Conservation (phyloP, 2,329 filamentous ascomycete genomes). For the Colletotrichum orbiculare region DNA sequence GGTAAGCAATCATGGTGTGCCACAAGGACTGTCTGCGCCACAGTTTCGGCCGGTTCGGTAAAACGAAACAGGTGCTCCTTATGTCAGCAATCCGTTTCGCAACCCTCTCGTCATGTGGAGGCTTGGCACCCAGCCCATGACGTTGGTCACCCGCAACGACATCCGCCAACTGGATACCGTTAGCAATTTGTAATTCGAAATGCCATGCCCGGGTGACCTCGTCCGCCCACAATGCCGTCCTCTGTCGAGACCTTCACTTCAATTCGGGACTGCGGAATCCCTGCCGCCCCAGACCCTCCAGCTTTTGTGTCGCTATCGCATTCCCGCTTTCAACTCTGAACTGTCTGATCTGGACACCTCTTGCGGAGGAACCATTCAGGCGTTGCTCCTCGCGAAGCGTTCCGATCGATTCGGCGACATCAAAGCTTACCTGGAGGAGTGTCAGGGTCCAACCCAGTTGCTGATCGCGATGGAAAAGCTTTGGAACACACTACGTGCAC, state of each 20-base stretch:
- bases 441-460: slow-evolving; percentile 21
- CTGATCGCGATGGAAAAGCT: slow-evolving; percentile 14
- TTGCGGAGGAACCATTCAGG: neutral
- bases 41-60: neutral
- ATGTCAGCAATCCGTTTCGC: slow-evolving; percentile 7
- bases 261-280: slow-evolving; percentile 5
- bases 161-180: slow-evolving; percentile 15
- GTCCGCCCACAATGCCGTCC: neutral
- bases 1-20: neutral
- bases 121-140: slow-evolving; percentile 24
- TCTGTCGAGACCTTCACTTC: neutral
- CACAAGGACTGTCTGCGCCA: fast-evolving
- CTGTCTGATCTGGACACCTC: slow-evolving; percentile 11
- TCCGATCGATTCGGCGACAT: slow-evolving; percentile 10
- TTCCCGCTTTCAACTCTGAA: neutral
- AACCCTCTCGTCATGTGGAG: slow-evolving; percentile 25
- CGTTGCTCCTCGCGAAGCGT: neutral
- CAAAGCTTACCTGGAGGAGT: neutral
- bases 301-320: neutral
- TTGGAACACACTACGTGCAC: slow-evolving; percentile 7
- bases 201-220: neutral
- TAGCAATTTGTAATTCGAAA: slow-evolving; percentile 13
- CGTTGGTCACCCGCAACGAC: slow-evolving; percentile 14
- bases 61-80: neutral
- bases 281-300: slow-evolving; percentile 11